phyloP scores from a whole-genome alignment of 495 filamentous ascomycete species.

The Tuber brumale region DNA sequence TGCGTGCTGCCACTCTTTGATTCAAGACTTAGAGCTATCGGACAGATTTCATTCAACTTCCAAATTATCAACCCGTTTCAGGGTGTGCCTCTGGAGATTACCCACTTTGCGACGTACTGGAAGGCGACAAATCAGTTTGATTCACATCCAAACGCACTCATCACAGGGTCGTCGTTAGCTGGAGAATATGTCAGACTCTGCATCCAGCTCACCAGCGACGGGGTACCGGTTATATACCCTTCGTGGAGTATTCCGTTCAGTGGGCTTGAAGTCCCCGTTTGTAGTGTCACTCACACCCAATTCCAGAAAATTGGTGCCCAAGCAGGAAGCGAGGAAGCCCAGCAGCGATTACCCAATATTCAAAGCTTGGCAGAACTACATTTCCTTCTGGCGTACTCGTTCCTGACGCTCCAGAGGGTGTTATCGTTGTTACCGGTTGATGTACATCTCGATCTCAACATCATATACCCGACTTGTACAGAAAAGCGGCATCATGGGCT shows the following conservation, averaged over 20 bases:
- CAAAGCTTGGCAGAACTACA: slow-evolving; percentile 61
- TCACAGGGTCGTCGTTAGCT: slow-evolving; percentile 89
- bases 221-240: slow-evolving; percentile 78
- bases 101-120: slow-evolving; percentile 98
- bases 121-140: slow-evolving; percentile 91
- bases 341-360: slow-evolving; percentile 35
- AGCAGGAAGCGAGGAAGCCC: slow-evolving; percentile 45
- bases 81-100: slow-evolving; percentile 90
- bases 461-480: slow-evolving; percentile 67
- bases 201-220: slow-evolving; percentile 83
- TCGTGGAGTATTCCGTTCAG: slow-evolving; percentile 69
- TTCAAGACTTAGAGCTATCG: slow-evolving; percentile 84
- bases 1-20: slow-evolving; percentile 88
- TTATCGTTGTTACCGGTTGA: slow-evolving; percentile 63
- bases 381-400: slow-evolving; percentile 62
- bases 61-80: slow-evolving; percentile 95
- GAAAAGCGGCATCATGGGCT: slow-evolving; percentile 64
- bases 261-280: slow-evolving; percentile 74
- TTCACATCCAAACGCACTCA: slow-evolving; percentile 70
- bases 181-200: slow-evolving; percentile 89
- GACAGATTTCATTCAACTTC: slow-evolving; percentile 84
- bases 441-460: slow-evolving; percentile 79
- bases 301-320: slow-evolving; percentile 61
- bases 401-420: slow-evolving; percentile 66
- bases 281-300: slow-evolving; percentile 64